phyloP scores from a whole-genome alignment of 2,329 filamentous ascomycete species.

The Talaromyces sp. region DNA sequence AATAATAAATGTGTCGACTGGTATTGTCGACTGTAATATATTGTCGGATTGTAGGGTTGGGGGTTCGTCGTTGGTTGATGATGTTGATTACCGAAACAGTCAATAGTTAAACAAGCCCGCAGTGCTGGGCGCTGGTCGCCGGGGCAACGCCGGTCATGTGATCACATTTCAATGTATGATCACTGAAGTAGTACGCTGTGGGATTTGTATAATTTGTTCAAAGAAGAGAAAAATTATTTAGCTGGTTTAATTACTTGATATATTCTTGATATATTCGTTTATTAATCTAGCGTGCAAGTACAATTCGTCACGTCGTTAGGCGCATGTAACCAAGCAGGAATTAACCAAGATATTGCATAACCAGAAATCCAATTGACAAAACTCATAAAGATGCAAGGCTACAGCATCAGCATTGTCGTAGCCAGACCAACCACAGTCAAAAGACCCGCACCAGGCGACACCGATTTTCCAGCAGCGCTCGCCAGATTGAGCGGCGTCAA shows the following conservation, averaged over 20 bases:
- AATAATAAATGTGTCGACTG: no score
- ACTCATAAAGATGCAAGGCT: not conserved
- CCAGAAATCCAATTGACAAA: not conserved
- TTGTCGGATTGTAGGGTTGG: not conserved
- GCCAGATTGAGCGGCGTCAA: not conserved
- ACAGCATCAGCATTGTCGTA: not conserved
- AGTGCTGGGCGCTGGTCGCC: not conserved
- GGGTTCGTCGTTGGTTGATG: not conserved
- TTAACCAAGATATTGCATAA: not conserved
- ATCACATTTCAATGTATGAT: not conserved
- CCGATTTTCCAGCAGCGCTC: not conserved
- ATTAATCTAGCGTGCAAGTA: no score
- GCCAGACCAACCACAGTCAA: not conserved
- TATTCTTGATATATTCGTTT: no score
- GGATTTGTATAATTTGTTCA: no score
- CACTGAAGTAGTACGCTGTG: not conserved
- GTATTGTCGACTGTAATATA: no score
- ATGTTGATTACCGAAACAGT: not conserved
- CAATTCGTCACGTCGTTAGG: no score
- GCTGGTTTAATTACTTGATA: no score
- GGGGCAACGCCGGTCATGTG: not conserved
- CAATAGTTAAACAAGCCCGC: not conserved
- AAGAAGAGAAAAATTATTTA: not conserved
- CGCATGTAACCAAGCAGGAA: no score
- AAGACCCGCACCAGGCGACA: not conserved